These are phyloP conservation scores for Botrytis fragariae DNA, from an alignment of 2,329 filamentous ascomycete species.

Conservation along the genomic window DNA sequence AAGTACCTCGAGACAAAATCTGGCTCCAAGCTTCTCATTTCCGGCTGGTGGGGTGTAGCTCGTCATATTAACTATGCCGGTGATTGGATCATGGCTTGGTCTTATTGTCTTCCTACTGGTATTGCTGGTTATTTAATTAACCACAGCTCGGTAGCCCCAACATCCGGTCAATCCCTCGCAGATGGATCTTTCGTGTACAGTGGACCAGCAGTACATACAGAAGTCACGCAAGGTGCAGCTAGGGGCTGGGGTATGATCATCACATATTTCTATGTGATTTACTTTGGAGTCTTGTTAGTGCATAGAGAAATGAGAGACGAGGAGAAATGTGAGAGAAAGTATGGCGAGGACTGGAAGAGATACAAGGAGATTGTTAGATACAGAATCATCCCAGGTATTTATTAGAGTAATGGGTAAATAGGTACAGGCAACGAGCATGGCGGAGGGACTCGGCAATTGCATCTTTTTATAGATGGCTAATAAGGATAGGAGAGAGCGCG, in stretches of 20 bases:
- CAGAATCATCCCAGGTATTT: constrained; percentile 72
- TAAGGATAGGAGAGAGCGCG: neutral
- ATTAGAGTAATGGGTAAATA: constrained; percentile 48
- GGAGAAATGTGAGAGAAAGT: constrained; percentile 87
- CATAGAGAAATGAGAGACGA: constrained; percentile 87
- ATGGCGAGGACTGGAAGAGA: constrained; percentile 86
- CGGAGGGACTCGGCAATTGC: neutral
- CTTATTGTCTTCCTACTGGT: constrained; percentile 83
- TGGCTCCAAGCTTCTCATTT: constrained; percentile 76
- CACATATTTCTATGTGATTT: constrained; percentile 92
- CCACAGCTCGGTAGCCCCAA: constrained; percentile 48
- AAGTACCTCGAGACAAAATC: constrained; percentile 81
- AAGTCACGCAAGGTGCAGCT: constrained; percentile 68
- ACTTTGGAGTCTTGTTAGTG: constrained; percentile 82
- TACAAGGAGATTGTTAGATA: constrained; percentile 82
- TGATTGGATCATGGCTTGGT: constrained; percentile 92
- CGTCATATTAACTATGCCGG: constrained; percentile 95
- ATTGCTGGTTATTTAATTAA: constrained; percentile 76
- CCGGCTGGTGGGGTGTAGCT: constrained; percentile 90
- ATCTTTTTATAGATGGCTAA: neutral
- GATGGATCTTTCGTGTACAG: constrained; percentile 52
- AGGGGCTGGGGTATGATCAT: constrained; percentile 82
- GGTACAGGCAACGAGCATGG: neutral
- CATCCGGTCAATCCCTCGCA: constrained; percentile 48
- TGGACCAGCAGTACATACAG: constrained; percentile 56